phyloP scores from a whole-genome alignment of 192 early-diverging fungal genomes.

The Podila horticola region DNA sequence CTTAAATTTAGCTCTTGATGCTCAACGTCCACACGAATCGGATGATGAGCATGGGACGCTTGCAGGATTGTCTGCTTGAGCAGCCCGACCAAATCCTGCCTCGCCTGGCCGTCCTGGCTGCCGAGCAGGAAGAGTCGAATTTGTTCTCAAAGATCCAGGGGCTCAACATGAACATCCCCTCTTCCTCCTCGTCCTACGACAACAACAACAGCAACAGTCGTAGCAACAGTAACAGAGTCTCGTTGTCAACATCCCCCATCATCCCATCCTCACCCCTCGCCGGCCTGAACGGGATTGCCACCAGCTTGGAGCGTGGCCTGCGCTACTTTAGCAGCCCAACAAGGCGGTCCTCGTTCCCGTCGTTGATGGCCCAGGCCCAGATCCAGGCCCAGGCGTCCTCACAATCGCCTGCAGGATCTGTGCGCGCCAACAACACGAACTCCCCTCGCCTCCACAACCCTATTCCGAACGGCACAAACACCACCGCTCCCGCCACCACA shows the following conservation, averaged over 20 bases:
- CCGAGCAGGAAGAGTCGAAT: background rate
- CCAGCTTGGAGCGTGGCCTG: conserved; percentile 21
- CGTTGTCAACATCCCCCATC: background rate
- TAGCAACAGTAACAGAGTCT: conserved; percentile 10
- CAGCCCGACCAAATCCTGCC: background rate
- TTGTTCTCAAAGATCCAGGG: background rate
- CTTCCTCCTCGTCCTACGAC: background rate
- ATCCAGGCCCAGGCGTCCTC: background rate
- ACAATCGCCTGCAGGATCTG: background rate
- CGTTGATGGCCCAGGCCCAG: background rate
- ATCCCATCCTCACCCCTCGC: background rate
- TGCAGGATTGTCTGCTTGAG: conserved; percentile 26
- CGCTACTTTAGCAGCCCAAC: conserved; percentile 18
- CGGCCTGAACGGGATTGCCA: conserved; percentile 9
- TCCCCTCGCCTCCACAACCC: conserved; percentile 5
- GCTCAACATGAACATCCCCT: background rate
- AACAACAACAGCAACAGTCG: background rate
- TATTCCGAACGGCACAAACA: conserved; percentile 1
- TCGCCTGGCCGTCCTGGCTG: background rate
- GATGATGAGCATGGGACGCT: conserved; percentile 7
- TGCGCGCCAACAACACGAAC: background rate
- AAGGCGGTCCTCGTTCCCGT: conserved; percentile 30
- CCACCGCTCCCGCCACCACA: conserved; percentile 1
- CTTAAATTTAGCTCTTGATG: conserved; percentile 19
- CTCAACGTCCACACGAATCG: conserved; percentile 24